Evolutionary conservation across 1,139 yeast genomes (phyloP), one percentile per base, ranked within the genome.

Genomic region (Pichia sp.): DNA sequence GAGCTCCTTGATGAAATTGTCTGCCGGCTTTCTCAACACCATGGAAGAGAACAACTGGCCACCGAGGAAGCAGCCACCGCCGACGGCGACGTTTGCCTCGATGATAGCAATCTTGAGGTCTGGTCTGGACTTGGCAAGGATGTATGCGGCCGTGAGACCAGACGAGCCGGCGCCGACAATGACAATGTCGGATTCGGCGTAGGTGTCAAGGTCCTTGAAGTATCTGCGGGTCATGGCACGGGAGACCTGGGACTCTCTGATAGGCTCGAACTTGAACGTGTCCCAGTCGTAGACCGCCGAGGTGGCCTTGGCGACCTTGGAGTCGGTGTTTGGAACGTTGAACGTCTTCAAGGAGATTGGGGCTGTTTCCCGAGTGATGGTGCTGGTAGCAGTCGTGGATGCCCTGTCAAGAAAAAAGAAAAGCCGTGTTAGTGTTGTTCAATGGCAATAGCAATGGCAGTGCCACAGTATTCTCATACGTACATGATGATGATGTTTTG

Each of bases 61-160:
- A 55, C 90, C 90, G 52, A 86, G 74, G 85, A 88, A 85, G 59
- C 87, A 84, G 30, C 93, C 93, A 60, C 93, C 93, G 59, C 93
- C 93, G 57, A 88, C 87, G 31, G 88, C 79, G 31, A 86, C 90
- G 60, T 80, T 79, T 44, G 90, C 85, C 71, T 86, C 93, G 59
- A 86, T 78, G 60, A 85, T 83, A 56, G 91, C 90, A 61, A 86
- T 82, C 69, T 83, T 85, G 65, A 86, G 75, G 60, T 86, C 91
- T 12, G 93, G 93, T 69, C 92, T 80, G 65, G 84, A 80, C 69
- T 80, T 84, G 51, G 87, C 91, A 65, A 86, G 75, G 40, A 80
- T 81, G 65, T 82, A 86, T 30, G 92, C 93, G 40, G 91, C 87
- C 51, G 87, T 80, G 59, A 86, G 75, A 49, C 93, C 93, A 46